Evolutionary conservation across 2,329 filamentous ascomycete genomes (phyloP).

Genomic region (Bipolaris zeicola): DNA sequence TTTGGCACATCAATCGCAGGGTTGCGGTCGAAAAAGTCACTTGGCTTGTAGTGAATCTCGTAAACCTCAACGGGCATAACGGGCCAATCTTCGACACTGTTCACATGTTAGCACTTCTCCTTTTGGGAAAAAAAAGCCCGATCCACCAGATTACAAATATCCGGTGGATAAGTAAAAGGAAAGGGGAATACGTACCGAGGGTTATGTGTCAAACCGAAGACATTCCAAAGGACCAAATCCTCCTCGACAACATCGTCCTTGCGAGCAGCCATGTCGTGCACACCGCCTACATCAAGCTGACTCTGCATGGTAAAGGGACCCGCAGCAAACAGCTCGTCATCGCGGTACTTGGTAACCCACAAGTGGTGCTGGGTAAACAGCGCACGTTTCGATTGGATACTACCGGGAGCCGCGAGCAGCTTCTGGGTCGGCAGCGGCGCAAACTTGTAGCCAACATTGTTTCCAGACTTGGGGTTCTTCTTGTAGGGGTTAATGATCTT

Average conservation of each 20-base stretch:
- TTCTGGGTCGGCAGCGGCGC: conserved; percentile 56
- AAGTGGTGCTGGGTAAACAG: conserved; percentile 58
- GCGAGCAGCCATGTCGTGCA: conserved; percentile 52
- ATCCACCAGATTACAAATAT: neutral
- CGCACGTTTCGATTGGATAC: conserved; percentile 54
- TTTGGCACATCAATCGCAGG: conserved; percentile 60
- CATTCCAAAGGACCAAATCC: conserved; percentile 58
- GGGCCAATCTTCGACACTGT: conserved; percentile 55
- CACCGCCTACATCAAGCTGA: conserved; percentile 51
- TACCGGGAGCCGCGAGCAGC: conserved; percentile 54
- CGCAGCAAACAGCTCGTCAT: conserved; percentile 58
- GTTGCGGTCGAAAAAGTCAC: conserved; percentile 61
- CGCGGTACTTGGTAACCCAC: conserved; percentile 60
- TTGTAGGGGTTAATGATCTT: conserved; percentile 58
- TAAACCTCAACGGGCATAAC: conserved; percentile 58
- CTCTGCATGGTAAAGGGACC: conserved; percentile 57
- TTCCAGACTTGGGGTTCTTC: conserved; percentile 54
- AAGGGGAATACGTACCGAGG: conserved; percentile 42
- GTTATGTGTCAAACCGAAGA: conserved; percentile 59
- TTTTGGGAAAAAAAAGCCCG: too few species aligned
- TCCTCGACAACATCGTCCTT: conserved; percentile 52
- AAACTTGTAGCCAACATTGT: conserved; percentile 57
- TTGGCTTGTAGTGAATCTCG: conserved; percentile 55
- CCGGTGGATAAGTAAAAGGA: neutral
- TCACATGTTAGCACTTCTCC: neutral